Base-by-base conservation (phyloP, 768 basidiomycete species). In the Leccinum subtestaceum region DNA sequence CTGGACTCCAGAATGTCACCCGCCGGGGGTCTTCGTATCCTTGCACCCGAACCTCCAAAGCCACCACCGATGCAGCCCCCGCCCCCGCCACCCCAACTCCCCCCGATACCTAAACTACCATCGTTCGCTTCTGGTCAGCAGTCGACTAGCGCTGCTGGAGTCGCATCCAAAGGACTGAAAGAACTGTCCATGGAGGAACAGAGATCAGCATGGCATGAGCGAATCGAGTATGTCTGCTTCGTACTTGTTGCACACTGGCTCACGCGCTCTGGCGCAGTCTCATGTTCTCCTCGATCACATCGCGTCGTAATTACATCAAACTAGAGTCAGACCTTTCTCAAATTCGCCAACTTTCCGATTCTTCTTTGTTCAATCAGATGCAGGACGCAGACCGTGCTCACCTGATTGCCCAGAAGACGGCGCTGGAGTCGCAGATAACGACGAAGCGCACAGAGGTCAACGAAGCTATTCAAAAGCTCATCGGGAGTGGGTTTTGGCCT, bases 401-500 rank as follows among this genome's bases (percentile, higher is more conserved):
- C 6, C 56, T 78, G 1, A 48, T 62, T 34, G 50, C 64, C 11
- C 67, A 71, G 47, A 69, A 70, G 43, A 52, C 56, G 21, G 50
- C 49, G 4, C 60, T 72, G 25, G 72, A 73, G 38, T 50, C 58
- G 6, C 61, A 64, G n/a, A 58, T 63, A 40, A 68, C 68, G 5
- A 59, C 19, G 25, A 77, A 76, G 57, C 72, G 74, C 60, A 67
- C 65, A 38, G 72, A 74, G 29, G 59, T 79, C 32, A 74, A 71
- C 34, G 65, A 63, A 3, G 40, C 55, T 12, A 53, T 77, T 17
- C 67, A 63, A 32, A 70, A 64, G 21, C 71, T 80, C 13, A 53
- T 75, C 5, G 72, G 71, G 25, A 65, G 68, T 49, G 69, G 70
- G 17, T 79, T 77, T 58, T 80, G 79, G 79, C 79, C 78, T 5